phyloP scores from a whole-genome alignment of 305 asterid species.

The Fraxinus floribunda region DNA sequence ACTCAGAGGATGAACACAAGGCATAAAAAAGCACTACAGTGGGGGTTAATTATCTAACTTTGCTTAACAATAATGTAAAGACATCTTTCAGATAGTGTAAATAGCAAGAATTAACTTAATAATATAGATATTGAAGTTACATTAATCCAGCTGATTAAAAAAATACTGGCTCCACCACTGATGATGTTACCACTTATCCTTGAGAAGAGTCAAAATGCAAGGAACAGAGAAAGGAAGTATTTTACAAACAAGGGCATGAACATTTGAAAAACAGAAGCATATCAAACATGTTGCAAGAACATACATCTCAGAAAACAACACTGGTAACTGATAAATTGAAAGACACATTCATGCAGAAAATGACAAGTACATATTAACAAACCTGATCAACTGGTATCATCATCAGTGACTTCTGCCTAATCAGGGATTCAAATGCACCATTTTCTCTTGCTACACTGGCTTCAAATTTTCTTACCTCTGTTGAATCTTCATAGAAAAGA shows the following conservation, averaged over 20 bases:
- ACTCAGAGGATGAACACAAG: not conserved
- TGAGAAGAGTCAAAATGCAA: constrained; percentile 4
- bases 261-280: constrained; percentile 10
- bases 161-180: not conserved
- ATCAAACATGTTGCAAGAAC: constrained; percentile 12
- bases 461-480: constrained; percentile 91
- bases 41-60: not conserved
- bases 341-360: constrained; percentile 21
- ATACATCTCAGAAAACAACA: constrained; percentile 7
- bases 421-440: constrained; percentile 90
- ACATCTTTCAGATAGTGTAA: not conserved
- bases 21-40: not conserved
- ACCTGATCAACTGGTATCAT: constrained; percentile 86
- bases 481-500: constrained; percentile 86
- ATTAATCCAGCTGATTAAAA: not conserved
- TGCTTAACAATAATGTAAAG: not conserved
- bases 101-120: not conserved
- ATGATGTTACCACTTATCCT: not conserved
- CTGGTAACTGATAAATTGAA: constrained; percentile 1
- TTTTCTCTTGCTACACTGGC: constrained; percentile 93
- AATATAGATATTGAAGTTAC: not conserved
- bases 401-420: constrained; percentile 94
- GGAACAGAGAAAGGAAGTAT: not conserved
- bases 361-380: constrained; percentile 26
- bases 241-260: constrained; percentile 9